Evolutionary conservation across 257 asterid genomes (phyloP).

Genomic region (Capsicum baccatum): DNA sequence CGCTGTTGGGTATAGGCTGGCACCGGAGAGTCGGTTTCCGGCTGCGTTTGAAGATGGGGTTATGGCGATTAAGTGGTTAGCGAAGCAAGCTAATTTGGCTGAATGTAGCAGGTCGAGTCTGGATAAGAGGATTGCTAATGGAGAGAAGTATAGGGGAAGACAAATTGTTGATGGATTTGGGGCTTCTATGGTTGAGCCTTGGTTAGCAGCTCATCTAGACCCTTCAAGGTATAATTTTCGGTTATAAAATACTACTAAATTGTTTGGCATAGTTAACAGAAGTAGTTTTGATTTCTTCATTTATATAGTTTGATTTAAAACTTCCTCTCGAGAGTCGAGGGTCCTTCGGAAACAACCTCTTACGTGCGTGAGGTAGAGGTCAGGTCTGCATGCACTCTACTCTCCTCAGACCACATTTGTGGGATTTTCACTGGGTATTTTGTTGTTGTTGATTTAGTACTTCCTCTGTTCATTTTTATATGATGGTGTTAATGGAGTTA

Average conservation of each 20-base stretch:
- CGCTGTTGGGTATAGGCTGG: slow-evolving; percentile 85
- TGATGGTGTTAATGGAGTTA: background rate
- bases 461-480: background rate
- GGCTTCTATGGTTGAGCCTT: slow-evolving; percentile 68
- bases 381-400: too few species aligned
- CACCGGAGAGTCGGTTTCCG: slow-evolving; percentile 85
- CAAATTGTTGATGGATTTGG: slow-evolving; percentile 84
- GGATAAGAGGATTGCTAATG: slow-evolving; percentile 45
- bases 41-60: slow-evolving; percentile 91
- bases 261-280: background rate
- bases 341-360: too few species aligned
- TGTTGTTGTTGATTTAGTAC: too few species aligned
- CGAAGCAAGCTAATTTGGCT: slow-evolving; percentile 76
- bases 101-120: slow-evolving; percentile 54
- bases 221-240: slow-evolving; percentile 60
- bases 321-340: too few species aligned
- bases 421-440: too few species aligned
- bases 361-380: too few species aligned
- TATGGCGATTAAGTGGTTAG: slow-evolving; percentile 77
- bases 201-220: slow-evolving; percentile 96
- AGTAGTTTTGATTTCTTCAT: background rate
- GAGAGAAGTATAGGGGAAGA: slow-evolving; percentile 52
- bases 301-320: background rate
- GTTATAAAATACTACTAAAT: background rate
- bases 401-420: too few species aligned